phyloP scores from a whole-genome alignment of 352 stramenopile genomes.

The Globisporangium iwayamae region DNA sequence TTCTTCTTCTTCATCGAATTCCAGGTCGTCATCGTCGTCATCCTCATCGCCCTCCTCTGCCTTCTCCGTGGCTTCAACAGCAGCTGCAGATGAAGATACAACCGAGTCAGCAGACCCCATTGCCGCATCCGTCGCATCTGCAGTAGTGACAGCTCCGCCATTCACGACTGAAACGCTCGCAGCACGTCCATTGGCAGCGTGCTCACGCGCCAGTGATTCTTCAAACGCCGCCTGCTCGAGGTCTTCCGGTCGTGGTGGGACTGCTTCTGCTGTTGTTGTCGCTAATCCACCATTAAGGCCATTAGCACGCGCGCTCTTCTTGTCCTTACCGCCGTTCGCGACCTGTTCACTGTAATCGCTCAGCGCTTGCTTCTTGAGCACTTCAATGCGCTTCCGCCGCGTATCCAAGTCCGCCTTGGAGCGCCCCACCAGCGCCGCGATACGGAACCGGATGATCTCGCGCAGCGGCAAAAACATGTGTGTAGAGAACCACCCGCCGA shows the following conservation, averaged over 20 bases:
- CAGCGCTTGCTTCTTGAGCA: conserved; percentile 71
- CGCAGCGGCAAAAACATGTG: conserved; percentile 78
- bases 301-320: conserved; percentile 1
- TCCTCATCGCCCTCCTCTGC: conserved; percentile 28
- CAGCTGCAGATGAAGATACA: conserved; percentile 12
- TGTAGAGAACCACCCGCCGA: conserved; percentile 74
- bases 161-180: background rate
- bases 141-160: background rate
- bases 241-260: conserved; percentile 19
- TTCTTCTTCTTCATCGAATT: conserved; percentile 30
- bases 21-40: conserved; percentile 32
- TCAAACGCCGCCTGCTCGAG: conserved; percentile 37
- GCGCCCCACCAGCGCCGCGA: conserved; percentile 64
- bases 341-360: conserved; percentile 53
- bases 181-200: background rate
- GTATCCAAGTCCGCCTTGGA: conserved; percentile 67
- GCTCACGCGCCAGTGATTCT: conserved; percentile 27
- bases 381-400: conserved; percentile 59
- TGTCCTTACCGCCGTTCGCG: conserved; percentile 22
- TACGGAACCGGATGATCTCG: conserved; percentile 73
- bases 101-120: background rate
- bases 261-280: conserved; percentile 12
- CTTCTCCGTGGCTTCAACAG: conserved; percentile 1
- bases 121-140: background rate
- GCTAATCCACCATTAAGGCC: conserved; percentile 16